These are phyloP conservation scores for Paraurostyla sp. DNA, from an alignment of 73 alveolate species.

Conservation along the genomic window DNA sequence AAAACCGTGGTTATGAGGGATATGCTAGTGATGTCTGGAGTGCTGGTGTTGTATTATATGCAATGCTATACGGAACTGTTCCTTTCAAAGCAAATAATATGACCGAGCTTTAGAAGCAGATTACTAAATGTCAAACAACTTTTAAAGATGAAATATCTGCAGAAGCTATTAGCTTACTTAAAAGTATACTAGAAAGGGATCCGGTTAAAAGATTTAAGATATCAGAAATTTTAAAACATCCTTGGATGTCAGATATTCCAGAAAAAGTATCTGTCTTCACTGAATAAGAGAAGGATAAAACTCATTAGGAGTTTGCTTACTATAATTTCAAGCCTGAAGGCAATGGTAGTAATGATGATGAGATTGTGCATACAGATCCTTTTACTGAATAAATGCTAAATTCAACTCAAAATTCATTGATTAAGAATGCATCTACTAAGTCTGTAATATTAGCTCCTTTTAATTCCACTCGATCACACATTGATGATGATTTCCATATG, in stretches of 20 bases:
- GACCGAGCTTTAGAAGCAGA: conserved; percentile 81
- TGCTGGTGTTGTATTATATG: conserved; percentile 93
- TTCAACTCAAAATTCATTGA: conserved; percentile 46
- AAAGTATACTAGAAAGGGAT: conserved; percentile 81
- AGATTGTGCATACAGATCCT: conserved; percentile 54
- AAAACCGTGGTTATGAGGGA: conserved; percentile 86
- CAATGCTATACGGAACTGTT: conserved; percentile 91
- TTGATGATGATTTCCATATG: conserved; percentile 47
- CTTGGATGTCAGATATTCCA: conserved; percentile 80
- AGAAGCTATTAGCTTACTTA: conserved; percentile 82
- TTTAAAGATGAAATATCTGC: conserved; percentile 81
- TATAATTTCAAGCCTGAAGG: conserved; percentile 45
- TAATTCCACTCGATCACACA: conserved; percentile 54
- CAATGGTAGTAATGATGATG: neutral
- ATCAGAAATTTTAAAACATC: conserved; percentile 84
- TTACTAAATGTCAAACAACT: conserved; percentile 80
- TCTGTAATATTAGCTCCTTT: conserved; percentile 52
- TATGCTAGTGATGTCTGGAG: conserved; percentile 90
- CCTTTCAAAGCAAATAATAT: conserved; percentile 91
- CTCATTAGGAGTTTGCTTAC: conserved; percentile 64
- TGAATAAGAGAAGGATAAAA: conserved; percentile 70
- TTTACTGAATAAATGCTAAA: conserved; percentile 57
- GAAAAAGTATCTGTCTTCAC: conserved; percentile 66
- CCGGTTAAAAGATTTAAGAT: conserved; percentile 87
- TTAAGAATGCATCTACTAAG: conserved; percentile 55